Conservation (phyloP, 352 stramenopile genomes). For the Pythium rishiriense region DNA sequence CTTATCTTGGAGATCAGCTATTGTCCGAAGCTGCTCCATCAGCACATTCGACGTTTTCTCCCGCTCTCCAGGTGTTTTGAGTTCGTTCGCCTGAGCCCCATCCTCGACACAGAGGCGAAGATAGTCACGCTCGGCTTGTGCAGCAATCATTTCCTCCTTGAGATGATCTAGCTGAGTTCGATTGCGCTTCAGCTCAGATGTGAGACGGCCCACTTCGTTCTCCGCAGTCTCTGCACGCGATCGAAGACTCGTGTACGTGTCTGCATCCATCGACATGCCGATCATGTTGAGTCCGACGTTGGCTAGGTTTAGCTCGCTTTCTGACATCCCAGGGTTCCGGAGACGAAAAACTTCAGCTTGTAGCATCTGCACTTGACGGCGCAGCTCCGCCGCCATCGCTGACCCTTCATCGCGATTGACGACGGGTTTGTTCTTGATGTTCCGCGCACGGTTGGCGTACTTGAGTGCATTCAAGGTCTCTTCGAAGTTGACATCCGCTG, state of each 20-base stretch:
- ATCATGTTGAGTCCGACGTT: constrained; percentile 64
- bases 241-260: constrained; percentile 76
- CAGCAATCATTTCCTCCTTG: constrained; percentile 85
- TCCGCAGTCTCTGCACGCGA: constrained; percentile 76
- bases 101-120: constrained; percentile 73
- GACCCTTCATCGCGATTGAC: constrained; percentile 85
- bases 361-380: constrained; percentile 76
- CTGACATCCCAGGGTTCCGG: constrained; percentile 76
- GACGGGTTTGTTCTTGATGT: constrained; percentile 90
- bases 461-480: constrained; percentile 93
- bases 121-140: constrained; percentile 82
- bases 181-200: constrained; percentile 72
- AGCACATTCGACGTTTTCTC: constrained; percentile 68
- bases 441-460: constrained; percentile 90
- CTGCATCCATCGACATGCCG: constrained; percentile 66
- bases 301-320: constrained; percentile 72
- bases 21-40: constrained; percentile 79
- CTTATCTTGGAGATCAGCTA: constrained; percentile 79
- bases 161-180: constrained; percentile 79
- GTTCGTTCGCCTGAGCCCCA: constrained; percentile 20
- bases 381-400: constrained; percentile 68
- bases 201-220: constrained; percentile 74
- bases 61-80: constrained; percentile 30
- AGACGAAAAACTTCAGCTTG: constrained; percentile 83
- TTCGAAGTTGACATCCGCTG: constrained; percentile 89